Evolutionary conservation across 805 yeast genomes (phyloP), one percentile per base, ranked within the genome.

Genomic region (Candida palmyrensis): DNA sequence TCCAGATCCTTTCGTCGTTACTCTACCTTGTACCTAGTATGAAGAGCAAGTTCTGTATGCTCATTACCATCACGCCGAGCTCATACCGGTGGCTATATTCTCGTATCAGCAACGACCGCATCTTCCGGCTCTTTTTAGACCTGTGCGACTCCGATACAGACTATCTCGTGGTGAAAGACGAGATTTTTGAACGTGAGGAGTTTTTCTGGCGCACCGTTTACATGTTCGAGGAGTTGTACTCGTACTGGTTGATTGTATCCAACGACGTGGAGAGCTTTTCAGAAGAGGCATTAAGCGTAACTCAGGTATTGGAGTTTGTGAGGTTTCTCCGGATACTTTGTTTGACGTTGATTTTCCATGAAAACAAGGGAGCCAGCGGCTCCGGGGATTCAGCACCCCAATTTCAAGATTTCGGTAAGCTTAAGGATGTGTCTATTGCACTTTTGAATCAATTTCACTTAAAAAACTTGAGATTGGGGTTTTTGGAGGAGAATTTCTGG

Each of bases 241-340:
- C 87, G 1, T 81, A 78, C 45, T 73, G 83, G 73, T 54, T 83
- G 26, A 68, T 75, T 17, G 75, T 83, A 6, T 71, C 84, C 2
- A 80, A 76, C 42, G 94, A 84, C 47, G 56, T 62, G 8, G 89
- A 79, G 42, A 55, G 79, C 29, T 69, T 73, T 35, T 53, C 50
- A 8, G 58, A 53, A 5, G 68, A 67, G 14, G 62, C 73, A 21
- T 52, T 78, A 11, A 44, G 56, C 5, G 41, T 49, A 32, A 61
- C 47, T 2, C 66, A 68, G 27, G 69, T 72, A 12, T 37, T 41
- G 3, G 45, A 55, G 0, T 63, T 80, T 32, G 55, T 77, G 2
- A 34, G 44, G 2, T 75, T 81, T 37, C 55, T 81, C 32, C 73
- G 73, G 39, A 56, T 57, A 18, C 52, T 77, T 14, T 71, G 77